These are phyloP conservation scores for Fistulinella cinereoalba DNA, from an alignment of 1,284 basidiomycete species.

Conservation along the genomic window DNA sequence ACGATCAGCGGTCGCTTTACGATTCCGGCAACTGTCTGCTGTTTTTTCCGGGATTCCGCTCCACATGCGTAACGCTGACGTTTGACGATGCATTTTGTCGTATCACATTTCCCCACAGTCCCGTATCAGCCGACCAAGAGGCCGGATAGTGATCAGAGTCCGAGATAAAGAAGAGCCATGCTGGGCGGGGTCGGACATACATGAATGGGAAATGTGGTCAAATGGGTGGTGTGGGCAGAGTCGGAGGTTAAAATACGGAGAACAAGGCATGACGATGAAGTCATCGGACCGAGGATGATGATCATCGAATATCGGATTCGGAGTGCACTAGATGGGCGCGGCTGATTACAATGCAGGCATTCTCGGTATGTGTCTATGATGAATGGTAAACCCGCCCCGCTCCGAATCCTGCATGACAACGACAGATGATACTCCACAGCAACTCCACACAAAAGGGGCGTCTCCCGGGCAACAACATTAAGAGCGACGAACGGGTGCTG, in stretches of 20 bases:
- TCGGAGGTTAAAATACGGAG: slow-evolving; percentile 18
- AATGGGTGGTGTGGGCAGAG: background rate
- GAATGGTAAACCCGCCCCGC: slow-evolving; percentile 11
- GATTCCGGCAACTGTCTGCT: slow-evolving; percentile 3
- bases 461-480: slow-evolving; percentile 8
- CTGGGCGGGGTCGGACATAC: background rate
- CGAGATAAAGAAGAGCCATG: slow-evolving; percentile 16
- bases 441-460: slow-evolving; percentile 5
- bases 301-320: slow-evolving; percentile 1
- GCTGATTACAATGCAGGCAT: slow-evolving; percentile 27
- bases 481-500: slow-evolving; percentile 10
- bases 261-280: slow-evolving; percentile 15
- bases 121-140: slow-evolving; percentile 4
- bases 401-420: slow-evolving; percentile 25
- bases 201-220: background rate
- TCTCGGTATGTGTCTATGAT: slow-evolving; percentile 21
- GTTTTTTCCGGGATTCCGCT: background rate
- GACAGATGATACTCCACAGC: background rate
- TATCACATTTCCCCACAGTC: slow-evolving; percentile 16
- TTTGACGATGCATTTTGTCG: background rate
- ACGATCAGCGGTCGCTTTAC: slow-evolving; percentile 18
- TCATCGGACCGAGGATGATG: slow-evolving; percentile 26
- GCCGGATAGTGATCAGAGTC: slow-evolving; percentile 23
- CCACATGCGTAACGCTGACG: slow-evolving; percentile 2
- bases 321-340: slow-evolving; percentile 1